Conservation (phyloP, 2,329 filamentous ascomycete genomes). For the Fusarium lateritium region DNA sequence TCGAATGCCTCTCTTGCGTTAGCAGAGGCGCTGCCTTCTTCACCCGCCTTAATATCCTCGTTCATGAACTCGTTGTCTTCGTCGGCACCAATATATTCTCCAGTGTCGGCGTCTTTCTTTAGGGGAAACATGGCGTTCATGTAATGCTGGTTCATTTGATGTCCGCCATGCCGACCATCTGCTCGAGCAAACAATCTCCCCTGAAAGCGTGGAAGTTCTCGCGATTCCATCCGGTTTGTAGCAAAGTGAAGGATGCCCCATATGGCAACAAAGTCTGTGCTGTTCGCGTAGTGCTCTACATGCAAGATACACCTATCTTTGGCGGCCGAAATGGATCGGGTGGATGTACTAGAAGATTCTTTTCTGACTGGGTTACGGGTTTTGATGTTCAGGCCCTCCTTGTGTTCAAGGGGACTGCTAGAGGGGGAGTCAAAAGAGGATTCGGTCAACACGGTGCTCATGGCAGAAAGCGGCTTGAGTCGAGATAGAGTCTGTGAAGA, state of each 20-base stretch:
- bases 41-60: slow-evolving; percentile 64
- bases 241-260: slow-evolving; percentile 82
- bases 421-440: slow-evolving; percentile 51
- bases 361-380: slow-evolving; percentile 34
- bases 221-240: slow-evolving; percentile 58
- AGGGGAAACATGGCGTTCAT: slow-evolving; percentile 74
- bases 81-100: slow-evolving; percentile 59
- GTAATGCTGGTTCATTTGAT: slow-evolving; percentile 74
- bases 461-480: slow-evolving; percentile 54
- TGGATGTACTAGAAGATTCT: slow-evolving; percentile 51
- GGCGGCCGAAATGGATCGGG: slow-evolving; percentile 56
- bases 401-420: slow-evolving; percentile 40
- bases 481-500: slow-evolving; percentile 58
- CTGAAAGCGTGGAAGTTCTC: slow-evolving; percentile 71
- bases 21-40: slow-evolving; percentile 60
- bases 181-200: slow-evolving; percentile 72
- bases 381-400: slow-evolving; percentile 29
- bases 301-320: slow-evolving; percentile 72
- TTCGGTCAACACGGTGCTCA: slow-evolving; percentile 56
- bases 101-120: slow-evolving; percentile 58
- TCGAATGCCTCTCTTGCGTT: slow-evolving; percentile 64
- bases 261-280: slow-evolving; percentile 79
- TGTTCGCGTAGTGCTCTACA: slow-evolving; percentile 86
- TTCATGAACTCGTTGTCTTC: slow-evolving; percentile 74
- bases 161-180: slow-evolving; percentile 63